Percentiles rank a stretch among this genome's conserved stretches.
These are phyloP conservation scores for Trebouxia sp. DNA, from an alignment of 139 green algal species.

Conservation along the genomic window DNA sequence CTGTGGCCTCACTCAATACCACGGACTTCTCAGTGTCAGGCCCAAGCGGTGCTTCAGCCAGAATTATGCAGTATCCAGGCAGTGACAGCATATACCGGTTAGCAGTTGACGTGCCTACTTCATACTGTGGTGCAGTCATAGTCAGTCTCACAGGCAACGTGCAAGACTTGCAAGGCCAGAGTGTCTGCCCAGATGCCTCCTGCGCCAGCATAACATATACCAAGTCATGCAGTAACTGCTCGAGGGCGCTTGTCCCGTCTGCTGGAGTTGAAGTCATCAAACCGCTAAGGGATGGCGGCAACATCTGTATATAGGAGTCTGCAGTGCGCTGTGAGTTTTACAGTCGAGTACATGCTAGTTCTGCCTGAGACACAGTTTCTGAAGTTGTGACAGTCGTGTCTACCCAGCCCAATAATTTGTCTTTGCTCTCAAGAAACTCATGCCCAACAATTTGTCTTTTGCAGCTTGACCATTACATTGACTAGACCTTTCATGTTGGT, in stretches of 20 bases:
- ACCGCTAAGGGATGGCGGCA: slow-evolving; percentile 10
- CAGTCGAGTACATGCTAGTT: neutral
- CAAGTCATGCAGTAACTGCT: slow-evolving; percentile 1
- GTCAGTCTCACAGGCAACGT: neutral
- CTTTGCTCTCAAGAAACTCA: neutral
- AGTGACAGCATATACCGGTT: slow-evolving; percentile 17
- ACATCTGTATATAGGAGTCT: neutral
- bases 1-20: slow-evolving; percentile 1
- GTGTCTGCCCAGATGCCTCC: neutral
- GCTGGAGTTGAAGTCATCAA: slow-evolving; percentile 20
- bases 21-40: slow-evolving; percentile 9
- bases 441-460: neutral
- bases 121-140: neutral
- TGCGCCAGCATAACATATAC: neutral
- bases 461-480: neutral
- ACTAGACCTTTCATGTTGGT: neutral
- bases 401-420: neutral
- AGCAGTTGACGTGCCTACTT: neutral
- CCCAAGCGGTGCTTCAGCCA: neutral
- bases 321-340: neutral
- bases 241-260: slow-evolving; percentile 1
- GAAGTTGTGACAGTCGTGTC: neutral
- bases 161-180: neutral
- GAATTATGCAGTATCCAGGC: slow-evolving; percentile 26
- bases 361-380: neutral